A percentile compares a stretch with the other conserved stretches of the same genome.
Conservation (phyloP, 495 filamentous ascomycete species). For the Thermothielavioides terrestris region DNA sequence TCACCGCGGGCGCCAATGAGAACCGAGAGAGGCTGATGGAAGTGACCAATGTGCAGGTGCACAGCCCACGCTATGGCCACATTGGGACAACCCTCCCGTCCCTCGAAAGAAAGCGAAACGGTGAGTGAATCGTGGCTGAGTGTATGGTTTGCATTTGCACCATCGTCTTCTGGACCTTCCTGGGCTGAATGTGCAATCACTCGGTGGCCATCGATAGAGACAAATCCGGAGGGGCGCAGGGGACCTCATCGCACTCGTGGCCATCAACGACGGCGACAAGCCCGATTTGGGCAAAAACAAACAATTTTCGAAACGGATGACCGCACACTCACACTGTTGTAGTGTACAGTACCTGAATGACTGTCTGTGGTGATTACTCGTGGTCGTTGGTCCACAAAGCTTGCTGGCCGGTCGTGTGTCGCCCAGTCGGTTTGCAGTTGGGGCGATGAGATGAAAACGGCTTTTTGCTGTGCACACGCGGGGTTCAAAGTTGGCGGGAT, state of each 20-base stretch:
- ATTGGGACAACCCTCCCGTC: conserved; percentile 17
- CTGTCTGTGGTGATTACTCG: no score
- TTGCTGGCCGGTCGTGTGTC: background rate
- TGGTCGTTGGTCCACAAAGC: background rate
- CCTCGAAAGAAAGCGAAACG: conserved; percentile 5
- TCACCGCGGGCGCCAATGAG: conserved; percentile 16
- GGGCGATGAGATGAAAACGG: background rate
- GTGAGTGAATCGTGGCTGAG: conserved; percentile 25
- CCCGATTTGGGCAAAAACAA: no score
- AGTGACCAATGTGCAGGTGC: conserved; percentile 19
- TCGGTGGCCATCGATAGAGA: background rate
- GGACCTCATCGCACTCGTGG: background rate
- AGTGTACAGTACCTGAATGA: no score
- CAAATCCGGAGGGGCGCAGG: background rate
- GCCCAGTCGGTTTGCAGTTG: conserved; percentile 9
- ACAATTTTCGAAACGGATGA: no score
- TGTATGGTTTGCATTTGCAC: conserved; percentile 14
- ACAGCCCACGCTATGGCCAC: conserved; percentile 24
- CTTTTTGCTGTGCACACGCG: background rate
- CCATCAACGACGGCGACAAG: background rate
- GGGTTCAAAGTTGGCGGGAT: no score
- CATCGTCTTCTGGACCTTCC: background rate
- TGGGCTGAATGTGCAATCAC: background rate
- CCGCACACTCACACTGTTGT: no score
- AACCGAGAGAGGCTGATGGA: background rate